Base-by-base conservation (phyloP, 129 eudicot genomes). In the Flaveria linearis region DNA sequence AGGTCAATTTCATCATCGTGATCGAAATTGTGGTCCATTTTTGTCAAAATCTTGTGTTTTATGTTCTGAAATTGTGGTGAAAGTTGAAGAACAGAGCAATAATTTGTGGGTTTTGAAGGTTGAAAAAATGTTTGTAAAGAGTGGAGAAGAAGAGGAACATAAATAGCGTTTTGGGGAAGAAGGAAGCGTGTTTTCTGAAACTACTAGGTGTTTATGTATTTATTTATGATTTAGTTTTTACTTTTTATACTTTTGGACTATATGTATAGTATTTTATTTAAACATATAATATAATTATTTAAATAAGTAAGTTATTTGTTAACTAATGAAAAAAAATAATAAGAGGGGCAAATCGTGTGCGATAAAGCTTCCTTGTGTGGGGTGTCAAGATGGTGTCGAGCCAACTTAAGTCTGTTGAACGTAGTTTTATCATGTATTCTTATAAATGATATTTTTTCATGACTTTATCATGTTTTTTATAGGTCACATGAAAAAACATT, bases 161-260 rank as follows among this genome's bases (percentile, higher is more conserved):
- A 84, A 83, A 85, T 88, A 87, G 84, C 73, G 74, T 83, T 80
- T 39, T 33, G 73, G 69, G 64, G 57, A 80, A 18, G 78, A 83
- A 75, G 86, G 86, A 88, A 87, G 82, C 88, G 90, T 86, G 86
- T 76, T 51, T 68, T 26, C 30, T 26, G 69, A 82, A 77, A 67
- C 75, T 76, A 79, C 87, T 52, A 36, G 41, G 20, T 80, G 85
- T 73, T 73, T 64, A 82, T 41, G 57, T 67, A 49, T 50, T 66
- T 80, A 42, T 30, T 63, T 63, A 30, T 30, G 7, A 18, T 58
- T 47, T n/a, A 52, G 18, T 58, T 55, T 68, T 78, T 74, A 50
- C 6, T 52, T 33, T 17, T 75, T 61, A 16, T 42, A 16, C 20
- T 62, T 33, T 20, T 10, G 4, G 52, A 49, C 62, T 45, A 17